phyloP scores from a whole-genome alignment of 352 stramenopile species.

The Phytophthora syringae region DNA sequence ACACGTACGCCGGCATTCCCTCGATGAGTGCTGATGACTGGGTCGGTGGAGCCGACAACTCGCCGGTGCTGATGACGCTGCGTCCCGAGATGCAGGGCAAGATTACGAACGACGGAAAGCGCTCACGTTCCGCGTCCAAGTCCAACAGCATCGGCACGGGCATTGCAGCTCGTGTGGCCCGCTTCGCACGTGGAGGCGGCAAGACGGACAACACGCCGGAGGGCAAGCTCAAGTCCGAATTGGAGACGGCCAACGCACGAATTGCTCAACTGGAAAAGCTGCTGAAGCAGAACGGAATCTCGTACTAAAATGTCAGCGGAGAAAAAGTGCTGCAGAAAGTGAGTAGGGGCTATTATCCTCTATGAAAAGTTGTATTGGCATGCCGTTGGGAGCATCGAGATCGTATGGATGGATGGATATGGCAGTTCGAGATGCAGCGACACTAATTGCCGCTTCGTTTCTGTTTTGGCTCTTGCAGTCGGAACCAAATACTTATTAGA shows the following conservation, averaged over 20 bases:
- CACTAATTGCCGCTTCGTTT: slow-evolving; percentile 37
- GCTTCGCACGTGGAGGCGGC: slow-evolving; percentile 47
- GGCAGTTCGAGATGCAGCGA: slow-evolving; percentile 39
- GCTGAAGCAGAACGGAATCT: slow-evolving; percentile 80
- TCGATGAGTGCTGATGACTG: slow-evolving; percentile 97
- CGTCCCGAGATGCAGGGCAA: slow-evolving; percentile 90
- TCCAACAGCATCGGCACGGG: slow-evolving; percentile 41
- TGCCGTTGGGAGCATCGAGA: slow-evolving; percentile 35
- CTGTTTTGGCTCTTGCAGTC: slow-evolving; percentile 52
- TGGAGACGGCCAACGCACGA: slow-evolving; percentile 82
- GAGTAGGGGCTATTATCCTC: slow-evolving; percentile 32
- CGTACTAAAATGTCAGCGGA: slow-evolving; percentile 60
- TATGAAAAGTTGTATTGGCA: slow-evolving; percentile 35
- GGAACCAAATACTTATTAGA: slow-evolving; percentile 63
- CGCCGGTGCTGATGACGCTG: slow-evolving; percentile 93
- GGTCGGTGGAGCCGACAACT: slow-evolving; percentile 94
- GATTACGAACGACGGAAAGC: slow-evolving; percentile 88
- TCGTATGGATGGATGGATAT: slow-evolving; percentile 38
- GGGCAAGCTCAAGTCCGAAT: slow-evolving; percentile 74
- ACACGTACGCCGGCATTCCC: slow-evolving; percentile 94
- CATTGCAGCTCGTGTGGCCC: slow-evolving; percentile 52
- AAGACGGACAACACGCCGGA: slow-evolving; percentile 54
- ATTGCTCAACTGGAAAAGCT: slow-evolving; percentile 88
- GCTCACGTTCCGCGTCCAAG: slow-evolving; percentile 59
- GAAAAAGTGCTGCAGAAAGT: slow-evolving; percentile 32